Conservation (phyloP, 2,329 filamentous ascomycete species). For the Cordyceps farinosa region DNA sequence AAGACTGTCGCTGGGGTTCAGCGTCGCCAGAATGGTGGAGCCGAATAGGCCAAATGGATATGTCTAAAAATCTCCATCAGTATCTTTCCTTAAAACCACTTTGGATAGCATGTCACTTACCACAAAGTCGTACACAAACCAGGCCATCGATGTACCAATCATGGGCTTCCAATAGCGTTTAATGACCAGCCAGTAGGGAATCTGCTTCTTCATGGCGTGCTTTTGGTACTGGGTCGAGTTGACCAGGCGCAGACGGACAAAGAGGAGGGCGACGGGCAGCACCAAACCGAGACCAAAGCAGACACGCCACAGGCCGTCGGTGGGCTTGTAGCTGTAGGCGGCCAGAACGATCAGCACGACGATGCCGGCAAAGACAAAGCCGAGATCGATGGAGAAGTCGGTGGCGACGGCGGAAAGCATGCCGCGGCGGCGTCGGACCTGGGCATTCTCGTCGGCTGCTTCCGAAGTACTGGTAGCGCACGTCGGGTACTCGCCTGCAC, state of each 20-base stretch:
- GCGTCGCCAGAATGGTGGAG: slow-evolving; percentile 24
- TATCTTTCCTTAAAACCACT: background rate
- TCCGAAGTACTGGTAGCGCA: slow-evolving; percentile 29
- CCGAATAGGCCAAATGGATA: slow-evolving; percentile 27
- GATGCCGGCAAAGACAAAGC: slow-evolving; percentile 38
- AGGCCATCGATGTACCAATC: slow-evolving; percentile 47
- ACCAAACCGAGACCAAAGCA: slow-evolving; percentile 25
- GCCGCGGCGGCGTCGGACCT: slow-evolving; percentile 27
- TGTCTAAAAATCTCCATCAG: slow-evolving; percentile 17
- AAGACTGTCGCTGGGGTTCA: slow-evolving; percentile 22
- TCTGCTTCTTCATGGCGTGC: slow-evolving; percentile 26
- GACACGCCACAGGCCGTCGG: slow-evolving; percentile 44
- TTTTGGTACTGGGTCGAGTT: slow-evolving; percentile 42
- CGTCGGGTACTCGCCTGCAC: slow-evolving; percentile 29
- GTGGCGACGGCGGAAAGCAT: slow-evolving; percentile 38
- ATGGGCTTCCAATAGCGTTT: slow-evolving; percentile 43
- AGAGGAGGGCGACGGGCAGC: slow-evolving; percentile 48
- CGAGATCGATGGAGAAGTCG: slow-evolving; percentile 36
- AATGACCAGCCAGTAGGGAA: slow-evolving; percentile 26
- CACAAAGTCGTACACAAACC: slow-evolving; percentile 42
- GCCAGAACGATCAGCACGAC: slow-evolving; percentile 44
- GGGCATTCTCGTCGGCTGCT: slow-evolving; percentile 27
- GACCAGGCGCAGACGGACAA: slow-evolving; percentile 50
- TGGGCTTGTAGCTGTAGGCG: slow-evolving; percentile 31
- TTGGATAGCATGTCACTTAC: slow-evolving; percentile 3